A percentile compares a stretch with the other conserved stretches of the same genome.
Conservation (phyloP, 768 basidiomycete species). For the Suillus brevipes region DNA sequence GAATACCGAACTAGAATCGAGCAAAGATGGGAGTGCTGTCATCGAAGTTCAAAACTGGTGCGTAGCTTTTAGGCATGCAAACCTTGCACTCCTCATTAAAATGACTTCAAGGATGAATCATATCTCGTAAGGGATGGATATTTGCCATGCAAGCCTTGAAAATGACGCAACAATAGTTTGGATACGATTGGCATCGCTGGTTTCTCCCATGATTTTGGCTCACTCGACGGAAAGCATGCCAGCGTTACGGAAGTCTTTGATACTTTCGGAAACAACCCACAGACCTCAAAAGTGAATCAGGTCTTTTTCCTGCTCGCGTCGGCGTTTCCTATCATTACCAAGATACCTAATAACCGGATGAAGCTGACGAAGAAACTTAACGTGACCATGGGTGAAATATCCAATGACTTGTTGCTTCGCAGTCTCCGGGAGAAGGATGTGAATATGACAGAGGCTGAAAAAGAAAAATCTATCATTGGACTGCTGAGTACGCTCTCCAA, state of each 20-base stretch:
- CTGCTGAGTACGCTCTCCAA: conserved; percentile 7
- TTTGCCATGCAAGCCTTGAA: neutral
- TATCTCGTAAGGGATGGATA: conserved; percentile 21
- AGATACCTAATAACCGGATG: conserved; percentile 36
- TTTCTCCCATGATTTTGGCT: conserved; percentile 55
- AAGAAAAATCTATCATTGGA: conserved; percentile 21
- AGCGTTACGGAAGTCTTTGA: conserved; percentile 42
- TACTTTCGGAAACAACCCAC: conserved; percentile 26
- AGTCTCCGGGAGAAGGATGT: conserved; percentile 33
- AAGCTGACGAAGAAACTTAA: conserved; percentile 30
- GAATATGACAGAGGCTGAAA: conserved; percentile 19
- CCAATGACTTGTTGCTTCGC: conserved; percentile 37
- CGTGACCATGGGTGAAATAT: conserved; percentile 38
- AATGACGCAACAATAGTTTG: conserved; percentile 32
- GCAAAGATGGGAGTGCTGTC: conserved; percentile 16
- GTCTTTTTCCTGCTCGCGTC: conserved; percentile 40
- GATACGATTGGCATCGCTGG: conserved; percentile 60
- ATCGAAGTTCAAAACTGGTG: conserved; percentile 38
- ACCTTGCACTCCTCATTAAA: neutral
- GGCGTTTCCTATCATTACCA: conserved; percentile 35
- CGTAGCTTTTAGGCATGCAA: neutral
- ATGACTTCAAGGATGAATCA: conserved; percentile 25
- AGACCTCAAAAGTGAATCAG: conserved; percentile 26
- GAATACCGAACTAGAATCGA: conserved; percentile 21
- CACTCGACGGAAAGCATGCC: conserved; percentile 47